Conservation (phyloP, 495 filamentous ascomycete genomes). For the Annulohypoxylon stygium region DNA sequence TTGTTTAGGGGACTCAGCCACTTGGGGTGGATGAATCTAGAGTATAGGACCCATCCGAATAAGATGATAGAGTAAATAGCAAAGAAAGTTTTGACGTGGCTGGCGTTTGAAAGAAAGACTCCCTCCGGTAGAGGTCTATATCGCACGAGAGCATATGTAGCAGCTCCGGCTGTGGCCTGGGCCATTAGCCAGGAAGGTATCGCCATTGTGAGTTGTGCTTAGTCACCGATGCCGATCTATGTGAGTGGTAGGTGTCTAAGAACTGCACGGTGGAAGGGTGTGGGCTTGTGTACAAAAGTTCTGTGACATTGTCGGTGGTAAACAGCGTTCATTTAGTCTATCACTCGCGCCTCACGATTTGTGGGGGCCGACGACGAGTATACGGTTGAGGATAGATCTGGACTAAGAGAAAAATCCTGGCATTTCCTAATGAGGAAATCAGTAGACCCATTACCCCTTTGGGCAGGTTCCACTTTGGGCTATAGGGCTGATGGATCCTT, state of each 20-base stretch:
- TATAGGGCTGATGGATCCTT: conserved; percentile 16
- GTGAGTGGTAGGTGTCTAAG: conserved; percentile 7
- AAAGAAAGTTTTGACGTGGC: conserved; percentile 8
- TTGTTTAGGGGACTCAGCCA: conserved; percentile 19
- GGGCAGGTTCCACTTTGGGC: conserved; percentile 20
- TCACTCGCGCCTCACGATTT: conserved; percentile 10
- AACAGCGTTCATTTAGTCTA: conserved; percentile 19
- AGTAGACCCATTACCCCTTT: conserved; percentile 8
- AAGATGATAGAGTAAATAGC: not conserved
- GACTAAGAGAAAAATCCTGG: not conserved
- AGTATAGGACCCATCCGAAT: conserved; percentile 5
- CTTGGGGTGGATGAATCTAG: conserved; percentile 8
- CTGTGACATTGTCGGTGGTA: conserved; percentile 16
- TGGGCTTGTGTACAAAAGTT: conserved; percentile 13
- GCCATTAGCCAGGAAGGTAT: conserved; percentile 19
- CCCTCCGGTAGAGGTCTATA: conserved; percentile 15
- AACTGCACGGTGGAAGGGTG: conserved; percentile 10
- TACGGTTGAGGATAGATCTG: conserved; percentile 2
- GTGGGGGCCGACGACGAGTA: not conserved
- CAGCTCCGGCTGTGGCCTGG: conserved; percentile 14
- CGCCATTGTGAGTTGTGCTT: conserved; percentile 16
- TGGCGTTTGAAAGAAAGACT: not conserved
- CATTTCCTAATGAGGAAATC: conserved; percentile 18
- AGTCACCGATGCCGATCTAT: conserved; percentile 16
- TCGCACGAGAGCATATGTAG: conserved; percentile 4